A percentile compares a stretch with the other conserved stretches of the same genome.
phyloP scores from a whole-genome alignment of 495 filamentous ascomycete species.

The Evernia prunastri region DNA sequence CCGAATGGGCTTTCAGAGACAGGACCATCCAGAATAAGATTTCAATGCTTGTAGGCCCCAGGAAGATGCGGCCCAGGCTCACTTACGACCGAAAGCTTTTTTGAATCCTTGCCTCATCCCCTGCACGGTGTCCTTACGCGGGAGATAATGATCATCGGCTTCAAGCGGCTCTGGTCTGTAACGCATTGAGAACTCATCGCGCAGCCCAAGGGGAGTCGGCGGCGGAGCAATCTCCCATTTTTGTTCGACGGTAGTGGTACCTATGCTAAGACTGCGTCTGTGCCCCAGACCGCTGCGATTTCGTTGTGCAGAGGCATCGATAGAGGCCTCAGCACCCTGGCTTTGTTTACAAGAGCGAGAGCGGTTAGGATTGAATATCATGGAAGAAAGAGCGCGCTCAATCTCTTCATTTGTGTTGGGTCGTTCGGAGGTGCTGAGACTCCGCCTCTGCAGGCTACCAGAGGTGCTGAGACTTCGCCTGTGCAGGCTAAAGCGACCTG shows the following conservation, averaged over 20 bases:
- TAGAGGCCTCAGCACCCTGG: neutral
- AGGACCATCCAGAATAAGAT: neutral
- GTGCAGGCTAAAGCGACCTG: neutral
- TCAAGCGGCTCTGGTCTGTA: slow-evolving; percentile 1
- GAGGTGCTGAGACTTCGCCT: slow-evolving; percentile 1
- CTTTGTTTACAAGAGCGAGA: neutral
- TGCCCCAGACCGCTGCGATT: neutral
- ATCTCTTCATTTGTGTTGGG: neutral
- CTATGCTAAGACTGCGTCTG: neutral
- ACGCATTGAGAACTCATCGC: neutral
- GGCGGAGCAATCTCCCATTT: neutral
- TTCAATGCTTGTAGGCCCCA: neutral
- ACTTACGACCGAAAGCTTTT: neutral
- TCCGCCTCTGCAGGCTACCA: neutral
- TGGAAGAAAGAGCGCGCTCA: neutral
- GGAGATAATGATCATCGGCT: neutral
- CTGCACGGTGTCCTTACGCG: neutral
- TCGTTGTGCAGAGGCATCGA: neutral
- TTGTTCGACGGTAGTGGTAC: neutral
- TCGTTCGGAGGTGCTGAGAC: neutral
- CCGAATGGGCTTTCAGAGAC: neutral
- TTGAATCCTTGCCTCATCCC: slow-evolving; percentile 1
- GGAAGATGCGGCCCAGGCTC: neutral
- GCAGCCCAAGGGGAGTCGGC: neutral
- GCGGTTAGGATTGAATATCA: neutral